Percentiles rank a stretch among this genome's conserved stretches.
Evolutionary conservation across 1,284 basidiomycete genomes (phyloP).

Genomic region (Melampsora abietis-canadensis): DNA sequence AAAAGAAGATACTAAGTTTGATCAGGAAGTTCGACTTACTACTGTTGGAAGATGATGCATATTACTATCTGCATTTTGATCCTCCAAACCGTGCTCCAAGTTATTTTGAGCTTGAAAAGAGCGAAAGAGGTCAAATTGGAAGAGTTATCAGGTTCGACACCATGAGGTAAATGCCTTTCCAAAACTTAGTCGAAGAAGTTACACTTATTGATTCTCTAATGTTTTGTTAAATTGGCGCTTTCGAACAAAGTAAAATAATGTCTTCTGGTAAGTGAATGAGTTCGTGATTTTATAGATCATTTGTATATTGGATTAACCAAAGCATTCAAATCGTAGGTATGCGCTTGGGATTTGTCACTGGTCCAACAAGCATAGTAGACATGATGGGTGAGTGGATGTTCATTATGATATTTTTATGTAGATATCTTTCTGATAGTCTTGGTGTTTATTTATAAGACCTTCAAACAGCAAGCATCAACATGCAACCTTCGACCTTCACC

Average conservation of each 20-base stretch:
- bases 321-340: slow-evolving; percentile 49
- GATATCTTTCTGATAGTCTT: neutral
- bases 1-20: slow-evolving; percentile 72
- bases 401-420: neutral
- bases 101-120: slow-evolving; percentile 37
- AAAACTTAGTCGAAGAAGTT: too few species aligned
- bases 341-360: slow-evolving; percentile 72
- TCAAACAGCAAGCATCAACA: slow-evolving; percentile 32
- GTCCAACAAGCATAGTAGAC: slow-evolving; percentile 68
- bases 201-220: too few species aligned
- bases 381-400: slow-evolving; percentile 58
- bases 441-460: slow-evolving; percentile 15
- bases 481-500: slow-evolving; percentile 62
- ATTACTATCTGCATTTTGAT: slow-evolving; percentile 65
- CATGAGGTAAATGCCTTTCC: slow-evolving; percentile 23
- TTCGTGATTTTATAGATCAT: too few species aligned
- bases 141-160: slow-evolving; percentile 52
- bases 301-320: too few species aligned
- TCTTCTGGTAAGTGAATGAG: slow-evolving; percentile 62
- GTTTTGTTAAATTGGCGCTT: too few species aligned
- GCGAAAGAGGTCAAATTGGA: slow-evolving; percentile 49
- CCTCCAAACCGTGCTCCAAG: slow-evolving; percentile 16
- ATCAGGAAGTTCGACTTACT: slow-evolving; percentile 73
- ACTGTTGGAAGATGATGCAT: slow-evolving; percentile 69
- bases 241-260: slow-evolving; percentile 79